These are phyloP conservation scores for Botrytis galanthina DNA, from an alignment of 2,329 filamentous ascomycete genomes.

Conservation along the genomic window DNA sequence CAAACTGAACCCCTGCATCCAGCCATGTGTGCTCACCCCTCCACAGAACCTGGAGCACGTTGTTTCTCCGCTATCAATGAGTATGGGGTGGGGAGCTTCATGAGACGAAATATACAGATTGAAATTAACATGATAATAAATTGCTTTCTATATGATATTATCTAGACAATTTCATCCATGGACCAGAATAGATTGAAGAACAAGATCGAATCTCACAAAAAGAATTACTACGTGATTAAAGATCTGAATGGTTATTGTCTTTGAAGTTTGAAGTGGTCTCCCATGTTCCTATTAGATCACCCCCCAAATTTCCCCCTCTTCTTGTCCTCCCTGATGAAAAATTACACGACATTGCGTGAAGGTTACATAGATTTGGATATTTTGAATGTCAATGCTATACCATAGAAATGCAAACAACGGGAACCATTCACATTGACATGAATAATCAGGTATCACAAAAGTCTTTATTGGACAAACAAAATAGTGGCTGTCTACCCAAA, in stretches of 20 bases:
- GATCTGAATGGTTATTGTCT: not conserved
- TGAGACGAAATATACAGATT: not conserved
- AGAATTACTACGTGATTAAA: not conserved
- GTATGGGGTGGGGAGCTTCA: not conserved
- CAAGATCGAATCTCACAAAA: not conserved
- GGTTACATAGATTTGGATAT: not conserved
- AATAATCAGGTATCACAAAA: not conserved
- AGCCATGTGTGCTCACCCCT: not conserved
- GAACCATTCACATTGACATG: not conserved
- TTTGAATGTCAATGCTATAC: not conserved
- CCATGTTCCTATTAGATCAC: not conserved
- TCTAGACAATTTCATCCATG: not conserved
- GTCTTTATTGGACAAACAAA: not conserved
- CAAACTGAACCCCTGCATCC: not conserved
- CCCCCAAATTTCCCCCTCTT: not conserved
- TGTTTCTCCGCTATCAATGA: not conserved
- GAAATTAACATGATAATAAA: not conserved
- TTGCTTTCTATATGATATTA: not conserved
- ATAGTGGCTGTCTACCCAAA: not conserved
- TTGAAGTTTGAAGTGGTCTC: not conserved
- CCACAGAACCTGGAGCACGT: not conserved
- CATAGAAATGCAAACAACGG: not conserved
- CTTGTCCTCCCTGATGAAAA: not conserved
- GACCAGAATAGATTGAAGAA: not conserved
- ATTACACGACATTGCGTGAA: not conserved